A percentile compares a stretch with the other conserved stretches of the same genome.
phyloP scores from a whole-genome alignment of 2,329 filamentous ascomycete genomes.

The Aspergillus sp. region DNA sequence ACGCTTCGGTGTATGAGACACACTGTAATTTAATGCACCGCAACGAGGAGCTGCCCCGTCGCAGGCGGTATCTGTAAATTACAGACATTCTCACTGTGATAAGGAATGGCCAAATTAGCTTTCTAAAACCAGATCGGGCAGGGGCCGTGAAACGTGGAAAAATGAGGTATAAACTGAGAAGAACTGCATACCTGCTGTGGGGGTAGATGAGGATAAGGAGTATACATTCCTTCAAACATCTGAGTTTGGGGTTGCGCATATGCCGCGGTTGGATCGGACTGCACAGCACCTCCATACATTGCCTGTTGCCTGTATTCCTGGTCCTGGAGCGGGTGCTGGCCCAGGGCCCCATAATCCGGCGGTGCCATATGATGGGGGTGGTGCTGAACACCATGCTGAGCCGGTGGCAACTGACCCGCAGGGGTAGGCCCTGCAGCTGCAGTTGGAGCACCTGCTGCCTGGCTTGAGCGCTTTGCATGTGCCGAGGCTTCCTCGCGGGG shows the following conservation, averaged over 20 bases:
- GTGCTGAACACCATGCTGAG: conserved; percentile 50
- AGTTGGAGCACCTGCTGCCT: conserved; percentile 50
- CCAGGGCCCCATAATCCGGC: conserved; percentile 61
- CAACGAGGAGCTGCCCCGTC: background rate
- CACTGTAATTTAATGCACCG: background rate
- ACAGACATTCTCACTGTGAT: background rate
- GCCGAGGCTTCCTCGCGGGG: conserved; percentile 88
- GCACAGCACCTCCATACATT: conserved; percentile 81
- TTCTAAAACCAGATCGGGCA: background rate
- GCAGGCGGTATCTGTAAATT: background rate
- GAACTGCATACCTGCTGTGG: conserved; percentile 70
- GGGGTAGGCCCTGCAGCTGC: conserved; percentile 38
- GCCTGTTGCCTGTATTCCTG: conserved; percentile 77
- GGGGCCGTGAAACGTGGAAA: background rate
- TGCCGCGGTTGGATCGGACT: conserved; percentile 66
- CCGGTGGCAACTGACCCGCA: conserved; percentile 41
- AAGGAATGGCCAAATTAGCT: background rate
- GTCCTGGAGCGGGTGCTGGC: conserved; percentile 65
- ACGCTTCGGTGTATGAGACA: no score
- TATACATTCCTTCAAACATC: conserved; percentile 89
- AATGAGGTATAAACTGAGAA: background rate
- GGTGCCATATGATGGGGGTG: conserved; percentile 57
- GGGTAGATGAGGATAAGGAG: conserved; percentile 71
- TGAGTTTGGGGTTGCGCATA: conserved; percentile 73
- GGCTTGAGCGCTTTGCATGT: conserved; percentile 72